phyloP scores from a whole-genome alignment of 2,329 filamentous ascomycete species.

The Didymella segeticola region DNA sequence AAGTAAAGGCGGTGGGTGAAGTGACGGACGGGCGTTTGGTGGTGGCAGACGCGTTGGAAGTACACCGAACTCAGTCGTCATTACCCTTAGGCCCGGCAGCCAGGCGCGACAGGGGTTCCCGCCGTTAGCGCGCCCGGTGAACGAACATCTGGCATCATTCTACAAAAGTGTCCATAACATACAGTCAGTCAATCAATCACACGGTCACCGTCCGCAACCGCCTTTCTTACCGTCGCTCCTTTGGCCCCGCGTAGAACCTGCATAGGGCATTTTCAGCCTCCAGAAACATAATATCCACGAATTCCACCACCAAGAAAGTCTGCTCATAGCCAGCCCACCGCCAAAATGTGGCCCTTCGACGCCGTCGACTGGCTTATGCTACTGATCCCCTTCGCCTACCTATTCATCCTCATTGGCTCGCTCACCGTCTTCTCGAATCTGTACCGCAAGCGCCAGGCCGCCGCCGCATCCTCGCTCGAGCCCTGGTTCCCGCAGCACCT shows the following conservation, averaged over 20 bases:
- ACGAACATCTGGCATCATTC: slow-evolving; percentile 21
- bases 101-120: slow-evolving; percentile 15
- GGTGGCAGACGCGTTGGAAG: slow-evolving; percentile 11
- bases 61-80: slow-evolving; percentile 16
- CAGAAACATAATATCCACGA: neutral
- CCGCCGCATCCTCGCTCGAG: slow-evolving; percentile 80
- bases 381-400: slow-evolving; percentile 85
- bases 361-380: slow-evolving; percentile 83
- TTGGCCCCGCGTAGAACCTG: neutral
- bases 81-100: slow-evolving; percentile 8
- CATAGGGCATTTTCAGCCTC: neutral
- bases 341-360: slow-evolving; percentile 47
- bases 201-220: neutral
- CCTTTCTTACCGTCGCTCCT: slow-evolving; percentile 15
- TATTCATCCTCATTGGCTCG: slow-evolving; percentile 84
- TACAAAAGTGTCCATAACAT: slow-evolving; percentile 12
- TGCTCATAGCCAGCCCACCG: slow-evolving; percentile 13
- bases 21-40: no score
- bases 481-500: slow-evolving; percentile 94
- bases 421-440: slow-evolving; percentile 91
- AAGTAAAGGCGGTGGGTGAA: slow-evolving; percentile 4
- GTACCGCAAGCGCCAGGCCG: slow-evolving; percentile 88
- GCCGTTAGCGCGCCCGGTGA: slow-evolving; percentile 13
- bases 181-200: no score
- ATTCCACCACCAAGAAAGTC: neutral